Percentiles rank a stretch among this genome's conserved stretches.
Conservation (phyloP, 306 rosid species). For the Cicer bijugum region DNA sequence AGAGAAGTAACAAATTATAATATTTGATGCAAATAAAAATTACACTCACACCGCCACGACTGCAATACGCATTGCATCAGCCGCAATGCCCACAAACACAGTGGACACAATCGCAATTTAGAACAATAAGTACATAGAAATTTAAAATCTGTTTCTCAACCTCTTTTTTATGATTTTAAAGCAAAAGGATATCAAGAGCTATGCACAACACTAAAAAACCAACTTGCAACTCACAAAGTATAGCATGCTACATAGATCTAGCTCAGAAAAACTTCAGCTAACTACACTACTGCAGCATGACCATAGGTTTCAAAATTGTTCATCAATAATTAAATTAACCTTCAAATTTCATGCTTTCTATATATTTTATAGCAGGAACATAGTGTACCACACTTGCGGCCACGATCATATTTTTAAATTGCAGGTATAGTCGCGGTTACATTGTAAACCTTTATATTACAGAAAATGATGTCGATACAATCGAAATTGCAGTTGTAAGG, state of each 20-base stretch:
- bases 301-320: neutral
- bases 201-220: slow-evolving; percentile 27
- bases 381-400: neutral
- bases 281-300: slow-evolving; percentile 2
- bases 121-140: neutral
- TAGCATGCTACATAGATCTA: slow-evolving; percentile 3
- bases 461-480: no score
- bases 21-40: no score
- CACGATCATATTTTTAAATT: no score
- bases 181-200: slow-evolving; percentile 17
- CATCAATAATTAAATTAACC: slow-evolving; percentile 2
- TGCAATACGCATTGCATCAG: no score
- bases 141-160: slow-evolving; percentile 20
- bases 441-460: no score
- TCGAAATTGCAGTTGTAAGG: no score
- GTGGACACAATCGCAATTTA: no score
- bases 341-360: neutral
- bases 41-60: no score
- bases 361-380: neutral
- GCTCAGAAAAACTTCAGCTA: slow-evolving; percentile 31
- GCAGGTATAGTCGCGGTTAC: no score
- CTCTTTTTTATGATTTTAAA: neutral
- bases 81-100: no score
- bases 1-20: no score
- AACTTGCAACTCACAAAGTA: neutral